Evolutionary conservation across 257 asterid species (phyloP).

Genomic region (Solanum gracilifrons): DNA sequence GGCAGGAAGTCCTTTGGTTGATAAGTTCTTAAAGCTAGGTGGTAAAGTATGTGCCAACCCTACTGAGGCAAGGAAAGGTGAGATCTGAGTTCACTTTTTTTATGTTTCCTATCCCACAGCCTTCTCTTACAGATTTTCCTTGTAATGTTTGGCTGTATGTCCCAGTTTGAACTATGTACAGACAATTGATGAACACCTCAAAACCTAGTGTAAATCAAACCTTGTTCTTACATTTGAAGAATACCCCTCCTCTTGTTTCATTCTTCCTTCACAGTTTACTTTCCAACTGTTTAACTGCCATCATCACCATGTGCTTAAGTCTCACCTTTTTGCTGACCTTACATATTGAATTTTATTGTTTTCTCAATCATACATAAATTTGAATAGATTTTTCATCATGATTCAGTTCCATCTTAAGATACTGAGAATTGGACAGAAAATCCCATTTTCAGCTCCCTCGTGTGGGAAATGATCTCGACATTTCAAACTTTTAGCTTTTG

Average conservation of each 20-base stretch:
- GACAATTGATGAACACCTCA: background rate
- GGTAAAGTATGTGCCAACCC: conserved; percentile 50
- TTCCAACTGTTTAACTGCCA: background rate
- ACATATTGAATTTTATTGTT: background rate
- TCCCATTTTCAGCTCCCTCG: background rate
- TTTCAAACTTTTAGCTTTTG: background rate
- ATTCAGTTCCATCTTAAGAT: background rate
- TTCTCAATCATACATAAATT: background rate
- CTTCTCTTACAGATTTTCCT: background rate
- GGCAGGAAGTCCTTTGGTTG: conserved; percentile 46
- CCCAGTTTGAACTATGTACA: background rate
- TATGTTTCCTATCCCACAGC: background rate
- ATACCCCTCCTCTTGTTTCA: background rate
- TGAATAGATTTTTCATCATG: background rate
- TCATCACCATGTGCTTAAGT: background rate
- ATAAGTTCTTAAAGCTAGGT: conserved; percentile 55
- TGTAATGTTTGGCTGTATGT: background rate
- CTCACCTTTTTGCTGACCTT: background rate
- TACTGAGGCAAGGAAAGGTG: conserved; percentile 64
- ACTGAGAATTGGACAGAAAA: background rate
- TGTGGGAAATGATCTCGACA: background rate
- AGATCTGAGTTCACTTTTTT: background rate
- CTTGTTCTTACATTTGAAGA: background rate
- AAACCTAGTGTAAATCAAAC: background rate
- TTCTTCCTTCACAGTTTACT: background rate